Evolutionary conservation across 2,329 filamentous ascomycete species (phyloP), one percentile per base, ranked within the genome.

Genomic region (Alternaria brassicicola): DNA sequence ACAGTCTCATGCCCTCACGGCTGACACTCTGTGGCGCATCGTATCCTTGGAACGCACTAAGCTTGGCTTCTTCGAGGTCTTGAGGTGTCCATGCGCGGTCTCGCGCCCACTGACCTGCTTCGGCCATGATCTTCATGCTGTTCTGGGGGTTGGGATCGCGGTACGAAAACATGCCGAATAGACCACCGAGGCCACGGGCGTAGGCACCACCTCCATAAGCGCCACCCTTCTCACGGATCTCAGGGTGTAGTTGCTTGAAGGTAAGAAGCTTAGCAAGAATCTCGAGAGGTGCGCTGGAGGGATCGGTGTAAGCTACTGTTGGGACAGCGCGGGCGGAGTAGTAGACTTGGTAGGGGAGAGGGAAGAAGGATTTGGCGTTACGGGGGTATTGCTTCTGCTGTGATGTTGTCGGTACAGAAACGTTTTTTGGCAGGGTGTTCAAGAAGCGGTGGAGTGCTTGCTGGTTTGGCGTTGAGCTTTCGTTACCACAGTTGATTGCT

Each of bases 81-180:
- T 89, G 87, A 23, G 90, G 87, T 1, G 87, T 88, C 93, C 93
- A 98, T 55, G 87, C 78, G 69, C 89, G 90, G 66, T 96, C 89
- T 10, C 88, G 84, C 0, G 93, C 95, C 88, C 93, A 97, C 23
- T 84, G 81, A 1, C 94, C 95, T 1, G 92, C 91, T 55, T 89
- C 89, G 30, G 85, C 83, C 88, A 97, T 96, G 59, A 97, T 91
- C 55, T 85, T 86, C 65, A 98, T 81, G 0, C 92, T 94, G 78
- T 97, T 97, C 62, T 89, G 83, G 0, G 95, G 94, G 74, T 98
- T 97, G 3, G 95, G 95, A 75, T 99, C 95, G 50, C 95, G 91
- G 83, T 99, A 99, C 42, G 91, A 94, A 80, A 96, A 97, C 80
- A 97, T 96, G 15, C 92, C 92, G 68, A 99, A 98, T 1, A 96